Conservation (phyloP, 176 grass and related monocot genomes). For the Oryza punctata region DNA sequence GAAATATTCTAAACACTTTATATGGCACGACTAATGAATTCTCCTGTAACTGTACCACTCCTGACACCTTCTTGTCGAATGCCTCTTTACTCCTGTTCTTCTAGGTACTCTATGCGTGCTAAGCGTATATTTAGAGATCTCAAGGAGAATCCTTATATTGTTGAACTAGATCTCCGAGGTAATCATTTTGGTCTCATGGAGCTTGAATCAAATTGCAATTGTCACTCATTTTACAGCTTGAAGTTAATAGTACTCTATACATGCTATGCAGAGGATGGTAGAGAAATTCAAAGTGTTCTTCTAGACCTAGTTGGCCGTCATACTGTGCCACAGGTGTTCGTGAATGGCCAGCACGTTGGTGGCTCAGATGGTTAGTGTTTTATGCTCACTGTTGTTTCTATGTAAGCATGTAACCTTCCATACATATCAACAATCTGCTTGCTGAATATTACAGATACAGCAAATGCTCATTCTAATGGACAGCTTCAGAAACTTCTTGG, state of each 20-base stretch:
- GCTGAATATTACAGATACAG: conserved; percentile 54
- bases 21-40: conserved; percentile 4
- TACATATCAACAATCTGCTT: neutral
- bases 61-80: conserved; percentile 4
- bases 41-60: neutral
- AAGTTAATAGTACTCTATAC: conserved; percentile 19
- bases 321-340: conserved; percentile 92
- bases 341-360: conserved; percentile 87
- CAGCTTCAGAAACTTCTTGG: conserved; percentile 75
- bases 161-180: conserved; percentile 95
- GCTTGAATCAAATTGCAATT: neutral
- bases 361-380: conserved; percentile 77
- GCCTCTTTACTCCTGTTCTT: conserved; percentile 14
- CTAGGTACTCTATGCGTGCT: conserved; percentile 70
- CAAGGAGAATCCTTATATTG: conserved; percentile 68
- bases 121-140: conserved; percentile 82
- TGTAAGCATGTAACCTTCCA: neutral
- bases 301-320: conserved; percentile 76
- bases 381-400: conserved; percentile 12
- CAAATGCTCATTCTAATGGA: conserved; percentile 53
- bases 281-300: conserved; percentile 84
- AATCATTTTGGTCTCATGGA: conserved; percentile 33
- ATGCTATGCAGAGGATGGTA: conserved; percentile 58
- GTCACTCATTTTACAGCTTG: neutral
- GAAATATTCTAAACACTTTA: neutral